Base-by-base conservation (phyloP, 192 early-diverging fungal species). In the Dispira simplex region DNA sequence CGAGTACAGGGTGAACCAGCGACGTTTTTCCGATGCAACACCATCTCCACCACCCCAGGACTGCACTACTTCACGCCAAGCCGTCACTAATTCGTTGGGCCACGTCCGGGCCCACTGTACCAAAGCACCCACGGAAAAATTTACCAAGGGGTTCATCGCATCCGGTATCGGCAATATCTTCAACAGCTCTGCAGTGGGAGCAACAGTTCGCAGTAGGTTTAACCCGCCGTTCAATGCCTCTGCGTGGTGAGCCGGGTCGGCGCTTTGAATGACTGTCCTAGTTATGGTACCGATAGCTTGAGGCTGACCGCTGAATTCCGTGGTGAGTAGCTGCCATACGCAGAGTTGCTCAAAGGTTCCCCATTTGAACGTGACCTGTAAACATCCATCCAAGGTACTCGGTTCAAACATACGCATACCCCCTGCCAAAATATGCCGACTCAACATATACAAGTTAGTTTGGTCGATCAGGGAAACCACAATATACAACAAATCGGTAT, bases 341-440 rank as follows among this genome's bases (percentile, higher is more conserved):
- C 77, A 80, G 54, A 81, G 69, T 44, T 81, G 81, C 47, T 83
- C 79, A 53, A 74, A 83, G 4, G 75, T 71, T 23, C 74, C 79
- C 62, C 75, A 67, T 0, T 78, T 76, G 46, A 79, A 54, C 4
- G 71, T 73, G 4, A 47, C 48, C 0, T 68, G 23, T 10, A 51
- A 0, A 70, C 56, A 0, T 53, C 45, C 0, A 70, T 65, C 11
- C 48, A n/a, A 0, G 65, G 20, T 9, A 53, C 10, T 8, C 21
- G 39, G 5, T 49, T 71, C 71, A 65, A 76, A 74, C 26, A 76
- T 39, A 6, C 53, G 56, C 58, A 74, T 47, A 23, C 53, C 26
- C 0, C 74, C 68, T 8, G 55, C 64, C 11, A 51, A 8, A 1
- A 71, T 32, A 8, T 72, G 67, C 58, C 63, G 32, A 21, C 48